Conservation (phyloP, 1,284 basidiomycete species). For the Microbotryum lychnidis-dioicae region DNA sequence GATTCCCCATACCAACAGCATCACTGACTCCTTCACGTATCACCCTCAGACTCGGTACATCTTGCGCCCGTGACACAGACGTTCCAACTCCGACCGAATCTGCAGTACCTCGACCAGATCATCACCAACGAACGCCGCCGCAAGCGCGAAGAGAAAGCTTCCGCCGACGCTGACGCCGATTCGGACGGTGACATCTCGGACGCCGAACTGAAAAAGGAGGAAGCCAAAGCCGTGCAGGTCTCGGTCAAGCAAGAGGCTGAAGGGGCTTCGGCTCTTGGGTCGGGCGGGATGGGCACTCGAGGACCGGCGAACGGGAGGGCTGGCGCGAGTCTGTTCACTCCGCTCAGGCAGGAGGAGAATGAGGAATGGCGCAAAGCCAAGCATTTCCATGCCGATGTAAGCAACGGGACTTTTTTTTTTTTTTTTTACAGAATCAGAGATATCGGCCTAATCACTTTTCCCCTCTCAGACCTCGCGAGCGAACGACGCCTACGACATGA, state of each 20-base stretch:
- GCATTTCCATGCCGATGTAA: slow-evolving; percentile 34
- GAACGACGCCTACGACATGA: slow-evolving; percentile 11
- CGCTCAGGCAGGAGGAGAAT: slow-evolving; percentile 34
- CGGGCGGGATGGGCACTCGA: slow-evolving; percentile 11
- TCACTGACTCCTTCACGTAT: not conserved
- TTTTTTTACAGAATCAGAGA: not conserved
- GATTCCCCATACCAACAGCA: no score
- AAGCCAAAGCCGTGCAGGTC: slow-evolving; percentile 34
- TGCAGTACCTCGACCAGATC: slow-evolving; percentile 36
- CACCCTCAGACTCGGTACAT: slow-evolving; percentile 32
- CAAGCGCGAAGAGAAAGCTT: slow-evolving; percentile 23
- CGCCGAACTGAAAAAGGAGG: slow-evolving; percentile 33
- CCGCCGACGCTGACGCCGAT: slow-evolving; percentile 30
- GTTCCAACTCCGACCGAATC: slow-evolving; percentile 35
- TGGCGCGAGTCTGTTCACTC: slow-evolving; percentile 35
- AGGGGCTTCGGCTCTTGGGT: slow-evolving; percentile 5
- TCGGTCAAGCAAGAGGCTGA: slow-evolving; percentile 25
- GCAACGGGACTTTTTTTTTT: not conserved
- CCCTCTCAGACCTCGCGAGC: slow-evolving; percentile 20
- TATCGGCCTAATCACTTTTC: not conserved
- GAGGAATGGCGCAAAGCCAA: slow-evolving; percentile 33
- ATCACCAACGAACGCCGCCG: slow-evolving; percentile 28
- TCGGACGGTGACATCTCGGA: slow-evolving; percentile 31
- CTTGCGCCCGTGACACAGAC: slow-evolving; percentile 36
- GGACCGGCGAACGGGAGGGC: slow-evolving; percentile 30